Conservation (phyloP, 73 alveolate genomes). For the Durusdinium trenchii region DNA sequence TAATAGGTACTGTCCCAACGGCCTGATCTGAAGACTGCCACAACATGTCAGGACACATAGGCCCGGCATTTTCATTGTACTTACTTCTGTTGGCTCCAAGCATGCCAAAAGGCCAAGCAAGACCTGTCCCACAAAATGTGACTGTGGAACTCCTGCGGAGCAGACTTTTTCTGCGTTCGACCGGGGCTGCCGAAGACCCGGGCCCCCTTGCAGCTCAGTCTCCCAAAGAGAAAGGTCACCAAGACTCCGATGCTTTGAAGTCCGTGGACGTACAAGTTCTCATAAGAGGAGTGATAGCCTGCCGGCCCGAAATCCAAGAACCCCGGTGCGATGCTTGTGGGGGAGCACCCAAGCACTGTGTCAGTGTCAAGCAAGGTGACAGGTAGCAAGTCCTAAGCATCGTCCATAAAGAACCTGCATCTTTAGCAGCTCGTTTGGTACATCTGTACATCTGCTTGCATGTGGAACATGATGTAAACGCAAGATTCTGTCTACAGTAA, state of each 20-base stretch:
- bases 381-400: no score
- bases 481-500: no score
- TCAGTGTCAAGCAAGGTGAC: no score
- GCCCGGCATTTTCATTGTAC: no score
- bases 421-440: no score
- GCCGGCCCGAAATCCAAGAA: background rate
- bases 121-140: no score
- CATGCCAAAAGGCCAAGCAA: no score
- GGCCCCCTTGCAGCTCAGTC: background rate
- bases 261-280: constrained; percentile 52
- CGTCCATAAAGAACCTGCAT: no score
- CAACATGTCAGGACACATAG: background rate
- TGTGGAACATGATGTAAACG: no score
- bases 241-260: constrained; percentile 16
- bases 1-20: background rate
- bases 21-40: background rate
- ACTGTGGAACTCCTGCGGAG: background rate
- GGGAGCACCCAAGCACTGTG: no score
- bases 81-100: no score
- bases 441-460: no score
- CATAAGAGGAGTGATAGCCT: constrained; percentile 1
- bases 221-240: constrained; percentile 23
- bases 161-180: background rate
- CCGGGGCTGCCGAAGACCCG: background rate
- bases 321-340: background rate